A percentile compares a stretch with the other conserved stretches of the same genome.
Evolutionary conservation across 1,139 yeast genomes (phyloP).

Genomic region (Debaryomyces sp.): DNA sequence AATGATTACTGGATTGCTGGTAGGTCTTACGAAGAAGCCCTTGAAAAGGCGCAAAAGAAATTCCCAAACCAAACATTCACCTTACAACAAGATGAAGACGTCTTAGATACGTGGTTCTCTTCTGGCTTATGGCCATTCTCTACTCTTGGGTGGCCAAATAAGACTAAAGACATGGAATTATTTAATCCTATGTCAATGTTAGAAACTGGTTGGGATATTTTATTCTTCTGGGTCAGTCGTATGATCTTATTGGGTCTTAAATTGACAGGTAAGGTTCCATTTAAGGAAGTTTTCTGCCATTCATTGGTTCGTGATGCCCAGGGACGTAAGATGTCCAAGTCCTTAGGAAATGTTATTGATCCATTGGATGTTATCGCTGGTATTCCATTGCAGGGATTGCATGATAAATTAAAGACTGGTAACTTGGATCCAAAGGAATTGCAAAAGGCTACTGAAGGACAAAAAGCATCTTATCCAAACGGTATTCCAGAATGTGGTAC

Average conservation of each 20-base stretch:
- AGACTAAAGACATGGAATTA: conserved; percentile 69
- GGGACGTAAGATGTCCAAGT: conserved; percentile 98
- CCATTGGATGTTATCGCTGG: conserved; percentile 94
- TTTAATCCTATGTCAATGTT: conserved; percentile 91
- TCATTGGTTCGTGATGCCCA: conserved; percentile 98
- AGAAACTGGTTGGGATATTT: conserved; percentile 99
- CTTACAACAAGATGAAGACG: conserved; percentile 95
- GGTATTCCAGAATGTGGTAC: conserved; percentile 99
- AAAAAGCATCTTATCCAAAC: conserved; percentile 85
- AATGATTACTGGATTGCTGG: conserved; percentile 92
- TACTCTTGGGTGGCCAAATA: conserved; percentile 93
- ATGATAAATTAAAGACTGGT: conserved; percentile 75
- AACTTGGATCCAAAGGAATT: conserved; percentile 90
- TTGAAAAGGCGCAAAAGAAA: conserved; percentile 71
- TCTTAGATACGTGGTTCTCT: conserved; percentile 97
- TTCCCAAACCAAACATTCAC: conserved; percentile 73
- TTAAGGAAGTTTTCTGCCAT: conserved; percentile 96
- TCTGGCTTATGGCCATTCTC: conserved; percentile 98
- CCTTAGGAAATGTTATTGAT: conserved; percentile 94
- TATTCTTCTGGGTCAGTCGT: conserved; percentile 98
- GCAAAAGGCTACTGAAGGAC: conserved; percentile 86
- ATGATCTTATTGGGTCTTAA: conserved; percentile 92
- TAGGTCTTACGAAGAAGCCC: conserved; percentile 78
- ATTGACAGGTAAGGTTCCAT: conserved; percentile 89
- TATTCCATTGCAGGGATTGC: conserved; percentile 76